Base-by-base conservation (phyloP, 139 green algal genomes). In the Chlorella sp. region DNA sequence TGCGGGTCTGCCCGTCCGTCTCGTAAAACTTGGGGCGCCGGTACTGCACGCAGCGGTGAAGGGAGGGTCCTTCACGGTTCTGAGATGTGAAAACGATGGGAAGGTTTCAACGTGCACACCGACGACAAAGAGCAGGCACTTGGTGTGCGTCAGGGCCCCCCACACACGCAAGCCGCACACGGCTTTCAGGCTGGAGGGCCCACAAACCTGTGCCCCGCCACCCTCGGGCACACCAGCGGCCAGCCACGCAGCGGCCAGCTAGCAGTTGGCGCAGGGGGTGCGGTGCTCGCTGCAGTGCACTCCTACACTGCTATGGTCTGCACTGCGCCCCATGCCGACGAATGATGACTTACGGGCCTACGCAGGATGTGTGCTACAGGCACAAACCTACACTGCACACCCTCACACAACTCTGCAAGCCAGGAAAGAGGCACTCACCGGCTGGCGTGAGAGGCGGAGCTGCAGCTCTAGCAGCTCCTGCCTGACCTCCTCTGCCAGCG, bases 401-500 rank as follows among this genome's bases (percentile, higher is more conserved):
- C 48, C n/a, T n/a, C n/a, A n/a, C n/a, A n/a, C n/a, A n/a, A n/a
- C n/a, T n/a, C n/a, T n/a, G n/a, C n/a, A n/a, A n/a, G n/a, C n/a
- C n/a, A n/a, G n/a, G n/a, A n/a, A n/a, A n/a, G 48, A 9, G 48
- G 48, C 64, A 71, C 75, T 48, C 75, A 81, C 75, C 34, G 75
- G 75, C 34, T 81, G n/a, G 24, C 2, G 1, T 26, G n/a, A 14
- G n/a, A 81, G 75, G 34, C 9, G 16, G 75, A 18, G 22, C 14
- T 76, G 24, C 7, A 86, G 57, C 7, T 76, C 48, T 60, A 77
- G 34, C 60, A 86, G 82, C 82, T 86, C 82, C 19, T 34, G 60
- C 53, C 32, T 12, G 42, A 86, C 40, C 82, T 86, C 82, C 0
- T 77, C 82, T 7, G 57, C 82, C 82, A 86, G 40, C n/a, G 53